These are phyloP conservation scores for Xenosphaeropsis pyriputrescens DNA, from an alignment of 2,329 filamentous ascomycete genomes.

Conservation along the genomic window DNA sequence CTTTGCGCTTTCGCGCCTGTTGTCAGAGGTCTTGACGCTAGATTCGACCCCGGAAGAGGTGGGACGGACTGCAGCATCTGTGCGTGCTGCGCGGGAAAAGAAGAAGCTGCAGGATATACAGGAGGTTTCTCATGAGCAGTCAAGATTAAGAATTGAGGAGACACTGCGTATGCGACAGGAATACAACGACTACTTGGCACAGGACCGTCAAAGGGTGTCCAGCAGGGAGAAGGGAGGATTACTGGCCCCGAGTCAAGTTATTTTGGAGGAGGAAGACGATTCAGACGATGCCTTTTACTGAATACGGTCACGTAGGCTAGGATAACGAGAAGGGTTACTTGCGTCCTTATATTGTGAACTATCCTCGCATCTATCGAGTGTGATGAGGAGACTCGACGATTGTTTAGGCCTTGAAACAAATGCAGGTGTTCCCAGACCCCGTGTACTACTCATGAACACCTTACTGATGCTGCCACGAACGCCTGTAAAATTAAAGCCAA, in stretches of 20 bases:
- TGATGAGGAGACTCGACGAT: too few relatives aligned
- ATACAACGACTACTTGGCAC: constrained; percentile 14
- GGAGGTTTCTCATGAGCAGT: too few relatives aligned
- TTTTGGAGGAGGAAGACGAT: constrained; percentile 57
- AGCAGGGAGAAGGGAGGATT: constrained; percentile 24
- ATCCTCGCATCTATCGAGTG: too few relatives aligned
- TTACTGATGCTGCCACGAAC: too few relatives aligned
- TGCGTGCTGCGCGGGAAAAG: constrained; percentile 9
- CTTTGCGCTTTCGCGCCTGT: constrained; percentile 15
- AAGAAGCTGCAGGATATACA: constrained; percentile 7
- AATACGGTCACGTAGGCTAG: background rate
- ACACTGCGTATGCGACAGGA: constrained; percentile 3
- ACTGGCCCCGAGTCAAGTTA: constrained; percentile 40
- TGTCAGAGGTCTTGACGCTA: constrained; percentile 24
- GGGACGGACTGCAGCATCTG: constrained; percentile 10
- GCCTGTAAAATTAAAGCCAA: too few relatives aligned
- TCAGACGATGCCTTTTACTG: constrained; percentile 23
- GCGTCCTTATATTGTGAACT: too few relatives aligned
- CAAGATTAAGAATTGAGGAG: too few relatives aligned
- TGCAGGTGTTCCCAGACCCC: too few relatives aligned
- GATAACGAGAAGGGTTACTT: too few relatives aligned
- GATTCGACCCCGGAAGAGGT: constrained; percentile 9
- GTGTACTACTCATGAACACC: too few relatives aligned
- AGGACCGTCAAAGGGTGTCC: constrained; percentile 2
- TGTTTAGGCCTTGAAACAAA: too few relatives aligned